Percentiles rank a stretch among this genome's conserved stretches.
Conservation (phyloP, 371 early-diverging fungal species). For the Mucor sp. region DNA sequence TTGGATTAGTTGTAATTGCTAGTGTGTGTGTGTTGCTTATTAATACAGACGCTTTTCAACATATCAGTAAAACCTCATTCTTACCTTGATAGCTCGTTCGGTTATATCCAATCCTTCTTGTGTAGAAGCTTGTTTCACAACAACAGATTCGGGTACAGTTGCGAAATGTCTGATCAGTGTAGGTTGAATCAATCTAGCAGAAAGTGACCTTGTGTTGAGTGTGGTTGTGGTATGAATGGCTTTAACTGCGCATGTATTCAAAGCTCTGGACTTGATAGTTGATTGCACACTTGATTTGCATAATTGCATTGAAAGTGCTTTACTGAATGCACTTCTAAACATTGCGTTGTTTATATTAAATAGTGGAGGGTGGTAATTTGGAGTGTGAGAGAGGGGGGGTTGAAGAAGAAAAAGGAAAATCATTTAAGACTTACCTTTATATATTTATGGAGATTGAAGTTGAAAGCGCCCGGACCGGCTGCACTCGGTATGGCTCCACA, state of each 20-base stretch:
- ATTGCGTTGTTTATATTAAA: background rate
- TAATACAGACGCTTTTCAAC: background rate
- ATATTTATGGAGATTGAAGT: background rate
- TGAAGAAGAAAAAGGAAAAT: background rate
- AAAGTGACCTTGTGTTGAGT: background rate
- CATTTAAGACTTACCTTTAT: background rate
- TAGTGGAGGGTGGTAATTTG: background rate
- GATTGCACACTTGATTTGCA: background rate
- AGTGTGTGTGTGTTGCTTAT: constrained; percentile 5
- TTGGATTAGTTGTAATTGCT: constrained; percentile 73
- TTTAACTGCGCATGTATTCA: background rate
- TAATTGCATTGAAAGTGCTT: constrained; percentile 1
- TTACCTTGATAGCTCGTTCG: constrained; percentile 46
- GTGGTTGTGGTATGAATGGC: background rate
- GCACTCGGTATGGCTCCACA: background rate
- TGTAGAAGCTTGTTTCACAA: constrained; percentile 27
- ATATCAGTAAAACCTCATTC: background rate
- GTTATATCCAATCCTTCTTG: constrained; percentile 43
- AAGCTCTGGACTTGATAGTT: background rate
- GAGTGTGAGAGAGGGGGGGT: background rate
- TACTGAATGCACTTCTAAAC: constrained; percentile 12
- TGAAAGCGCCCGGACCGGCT: background rate
- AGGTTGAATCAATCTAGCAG: background rate
- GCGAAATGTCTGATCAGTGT: constrained; percentile 1
- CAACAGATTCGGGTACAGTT: constrained; percentile 12